Percentiles rank a stretch among this genome's conserved stretches.
These are phyloP conservation scores for Penicillium longicatenatum DNA, from an alignment of 495 filamentous ascomycete genomes.

Conservation along the genomic window DNA sequence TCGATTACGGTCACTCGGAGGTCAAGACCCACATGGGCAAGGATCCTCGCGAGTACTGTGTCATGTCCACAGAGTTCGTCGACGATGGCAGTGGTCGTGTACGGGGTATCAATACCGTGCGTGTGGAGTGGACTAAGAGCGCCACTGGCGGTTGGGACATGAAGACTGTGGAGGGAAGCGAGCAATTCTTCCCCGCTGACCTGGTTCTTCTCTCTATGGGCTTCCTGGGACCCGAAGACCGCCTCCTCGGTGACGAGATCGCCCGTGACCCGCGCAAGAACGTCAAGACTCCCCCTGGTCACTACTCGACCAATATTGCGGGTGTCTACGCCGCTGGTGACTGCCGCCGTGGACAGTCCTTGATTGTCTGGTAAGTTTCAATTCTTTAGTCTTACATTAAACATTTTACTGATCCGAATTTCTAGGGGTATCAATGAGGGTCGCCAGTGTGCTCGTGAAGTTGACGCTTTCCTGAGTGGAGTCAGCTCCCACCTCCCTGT, in stretches of 20 bases:
- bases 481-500: conserved; percentile 78
- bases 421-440: conserved; percentile 93
- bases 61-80: conserved; percentile 98
- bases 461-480: conserved; percentile 84
- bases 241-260: conserved; percentile 80
- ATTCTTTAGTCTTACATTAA: not conserved
- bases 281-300: conserved; percentile 90
- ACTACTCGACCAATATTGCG: conserved; percentile 84
- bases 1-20: conserved; percentile 96
- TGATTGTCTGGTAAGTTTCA: conserved; percentile 90
- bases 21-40: conserved; percentile 97
- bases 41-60: conserved; percentile 96
- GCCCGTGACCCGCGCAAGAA: conserved; percentile 96
- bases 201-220: conserved; percentile 98
- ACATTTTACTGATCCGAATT: conserved; percentile 36
- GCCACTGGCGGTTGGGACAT: conserved; percentile 96
- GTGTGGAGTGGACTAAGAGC: conserved; percentile 95
- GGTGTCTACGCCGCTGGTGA: conserved; percentile 97
- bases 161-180: conserved; percentile 93
- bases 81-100: conserved; percentile 87
- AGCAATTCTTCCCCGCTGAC: conserved; percentile 97
- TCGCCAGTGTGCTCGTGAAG: conserved; percentile 89
- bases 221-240: conserved; percentile 94
- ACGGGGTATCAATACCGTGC: conserved; percentile 95
- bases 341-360: conserved; percentile 91